Evolutionary conservation across 805 yeast species (phyloP).

Genomic region (Zygosaccharomyces kombuchaensis): DNA sequence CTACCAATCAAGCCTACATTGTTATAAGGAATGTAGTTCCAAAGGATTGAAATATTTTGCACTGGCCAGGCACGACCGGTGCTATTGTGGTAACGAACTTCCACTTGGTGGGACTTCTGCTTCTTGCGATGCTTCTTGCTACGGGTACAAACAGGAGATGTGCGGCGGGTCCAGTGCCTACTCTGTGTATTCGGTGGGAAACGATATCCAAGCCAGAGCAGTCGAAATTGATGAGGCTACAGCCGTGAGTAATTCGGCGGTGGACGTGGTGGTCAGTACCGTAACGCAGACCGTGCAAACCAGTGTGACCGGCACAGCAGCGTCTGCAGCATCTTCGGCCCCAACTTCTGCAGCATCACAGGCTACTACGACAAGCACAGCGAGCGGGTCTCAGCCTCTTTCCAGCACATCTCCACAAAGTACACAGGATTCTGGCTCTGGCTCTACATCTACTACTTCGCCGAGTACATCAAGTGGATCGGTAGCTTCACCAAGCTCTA

Average conservation of each 20-base stretch:
- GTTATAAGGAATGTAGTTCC: conserved; percentile 20
- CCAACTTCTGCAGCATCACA: conserved; percentile 14
- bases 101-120: conserved; percentile 21
- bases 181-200: conserved; percentile 35
- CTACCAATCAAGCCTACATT: conserved; percentile 30
- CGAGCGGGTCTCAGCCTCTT: conserved; percentile 20
- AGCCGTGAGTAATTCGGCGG: neutral
- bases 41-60: conserved; percentile 30
- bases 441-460: conserved; percentile 2
- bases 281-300: neutral
- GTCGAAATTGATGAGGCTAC: neutral
- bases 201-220: neutral
- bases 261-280: conserved; percentile 1
- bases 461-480: neutral
- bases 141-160: conserved; percentile 51
- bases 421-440: conserved; percentile 2
- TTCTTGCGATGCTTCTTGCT: conserved; percentile 40
- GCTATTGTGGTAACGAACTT: conserved; percentile 32
- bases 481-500: neutral
- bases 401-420: conserved; percentile 8
- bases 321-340: neutral
- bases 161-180: conserved; percentile 61
- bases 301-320: conserved; percentile 2
- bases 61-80: conserved; percentile 24
- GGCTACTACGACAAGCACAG: conserved; percentile 8